Base-by-base conservation (phyloP, 2,329 filamentous ascomycete species). In the Epichloe aotearoae region DNA sequence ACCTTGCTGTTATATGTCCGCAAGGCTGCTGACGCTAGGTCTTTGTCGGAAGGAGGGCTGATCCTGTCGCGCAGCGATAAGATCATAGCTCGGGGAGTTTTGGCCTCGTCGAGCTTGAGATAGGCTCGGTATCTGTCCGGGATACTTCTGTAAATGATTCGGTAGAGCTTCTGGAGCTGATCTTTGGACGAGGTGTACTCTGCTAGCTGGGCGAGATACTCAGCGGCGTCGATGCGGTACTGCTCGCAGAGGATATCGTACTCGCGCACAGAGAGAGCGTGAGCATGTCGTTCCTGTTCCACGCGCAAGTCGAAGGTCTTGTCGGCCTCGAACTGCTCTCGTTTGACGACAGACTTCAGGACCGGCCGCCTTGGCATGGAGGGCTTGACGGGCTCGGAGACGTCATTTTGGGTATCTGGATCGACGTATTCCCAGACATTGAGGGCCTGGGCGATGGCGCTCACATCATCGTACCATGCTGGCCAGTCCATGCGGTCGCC, bases 371-470 rank as follows among this genome's bases (percentile, higher is more conserved):
- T 20, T 1, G 55, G 55, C 3, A 48, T 6, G 15, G 36, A 14
- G 1, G 54, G 54, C 17, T 47, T 44, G n/a, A 14, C 20, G 7
- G 52, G 54, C 46, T 37, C 23, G 23, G 10, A 38, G 40, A 52
- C 48, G 12, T 43, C 36, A 26, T 17, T 12, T 34, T 36, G 36
- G 33, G 39, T 20, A 23, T 48, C 47, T 6, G 55, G 54, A 33
- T 57, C 36, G 43, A 55, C 52, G 26, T 52, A 57, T 6, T 43
- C 15, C 55, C 55, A 57, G 15, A 55, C 17, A 7, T 46, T 26
- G n/a, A 47, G 30, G 4, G 49, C 33, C 14, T 33, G 50, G 20
- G 55, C 44, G 26, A 54, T 42, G 19, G 34, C 38, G 17, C 42
- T 38, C 11, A 57, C 42, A 3, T 49, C 47, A 26, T 52, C 50